Conservation (phyloP, 2,329 filamentous ascomycete species). For the Alternaria alternata region DNA sequence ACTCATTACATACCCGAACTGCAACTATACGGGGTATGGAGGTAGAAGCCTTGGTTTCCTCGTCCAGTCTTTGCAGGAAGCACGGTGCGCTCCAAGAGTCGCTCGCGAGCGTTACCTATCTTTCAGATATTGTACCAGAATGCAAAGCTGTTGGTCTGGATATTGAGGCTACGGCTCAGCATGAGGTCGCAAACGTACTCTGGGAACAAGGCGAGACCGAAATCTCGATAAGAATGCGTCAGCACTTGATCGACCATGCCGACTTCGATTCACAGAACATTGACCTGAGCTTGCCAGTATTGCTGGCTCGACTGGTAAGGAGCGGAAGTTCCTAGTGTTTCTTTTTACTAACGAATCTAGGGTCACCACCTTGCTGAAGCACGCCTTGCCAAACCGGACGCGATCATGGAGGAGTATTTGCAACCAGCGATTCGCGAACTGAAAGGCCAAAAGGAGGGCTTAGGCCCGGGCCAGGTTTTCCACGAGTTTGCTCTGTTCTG, state of each 20-base stretch:
- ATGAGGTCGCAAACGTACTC: conserved; percentile 86
- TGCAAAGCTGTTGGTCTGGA: conserved; percentile 76
- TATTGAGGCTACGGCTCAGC: conserved; percentile 77
- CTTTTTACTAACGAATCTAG: conserved; percentile 46
- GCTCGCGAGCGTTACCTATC: conserved; percentile 80
- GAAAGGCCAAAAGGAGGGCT: conserved; percentile 70
- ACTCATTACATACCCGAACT: conserved; percentile 67
- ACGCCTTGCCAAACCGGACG: conserved; percentile 86
- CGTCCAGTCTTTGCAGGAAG: conserved; percentile 77
- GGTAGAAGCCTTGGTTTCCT: conserved; percentile 76
- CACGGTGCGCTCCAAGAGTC: conserved; percentile 88
- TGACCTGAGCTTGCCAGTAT: conserved; percentile 62
- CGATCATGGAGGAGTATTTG: conserved; percentile 87
- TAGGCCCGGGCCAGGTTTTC: conserved; percentile 85
- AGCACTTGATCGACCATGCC: conserved; percentile 63
- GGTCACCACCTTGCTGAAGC: conserved; percentile 90
- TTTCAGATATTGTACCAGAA: conserved; percentile 77
- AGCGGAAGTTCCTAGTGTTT: background rate
- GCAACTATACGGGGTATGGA: conserved; percentile 75
- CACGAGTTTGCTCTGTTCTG: conserved; percentile 96
- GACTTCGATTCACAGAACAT: conserved; percentile 42
- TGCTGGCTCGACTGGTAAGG: conserved; percentile 79
- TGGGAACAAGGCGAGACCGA: conserved; percentile 95
- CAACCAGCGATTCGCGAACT: conserved; percentile 84
- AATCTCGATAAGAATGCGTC: conserved; percentile 87